phyloP scores from a whole-genome alignment of 169 alveolate genomes.

The Eimeria acervulina region DNA sequence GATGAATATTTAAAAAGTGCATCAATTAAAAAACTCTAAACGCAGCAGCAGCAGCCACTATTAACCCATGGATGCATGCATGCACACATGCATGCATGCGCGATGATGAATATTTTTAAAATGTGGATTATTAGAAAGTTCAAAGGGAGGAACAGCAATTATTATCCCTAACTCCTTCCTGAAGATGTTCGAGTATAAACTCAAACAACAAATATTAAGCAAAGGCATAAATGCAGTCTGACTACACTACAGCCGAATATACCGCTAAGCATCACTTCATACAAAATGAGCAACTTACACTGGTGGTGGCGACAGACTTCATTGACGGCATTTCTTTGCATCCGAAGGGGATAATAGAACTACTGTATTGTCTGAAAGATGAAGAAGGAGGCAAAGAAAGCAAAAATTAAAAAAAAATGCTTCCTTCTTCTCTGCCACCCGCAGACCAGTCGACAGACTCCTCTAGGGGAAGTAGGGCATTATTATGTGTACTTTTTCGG shows the following conservation, averaged over 20 bases:
- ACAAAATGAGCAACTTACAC: background rate
- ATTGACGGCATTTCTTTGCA: constrained; percentile 35
- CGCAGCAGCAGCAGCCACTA: too few species aligned
- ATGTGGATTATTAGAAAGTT: background rate
- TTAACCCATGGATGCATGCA: too few species aligned
- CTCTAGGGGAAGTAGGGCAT: background rate
- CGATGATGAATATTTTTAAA: too few species aligned
- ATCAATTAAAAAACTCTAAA: background rate
- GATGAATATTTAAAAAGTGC: background rate
- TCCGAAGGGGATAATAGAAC: background rate
- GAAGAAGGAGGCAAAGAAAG: background rate
- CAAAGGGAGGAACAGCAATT: too few species aligned
- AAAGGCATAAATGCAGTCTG: too few species aligned
- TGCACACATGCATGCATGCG: too few species aligned
- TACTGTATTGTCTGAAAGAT: background rate
- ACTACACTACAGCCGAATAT: too few species aligned
- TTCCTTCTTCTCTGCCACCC: background rate
- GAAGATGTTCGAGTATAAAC: too few species aligned
- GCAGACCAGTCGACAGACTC: background rate
- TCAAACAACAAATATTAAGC: too few species aligned
- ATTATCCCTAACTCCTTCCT: too few species aligned
- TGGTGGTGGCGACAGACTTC: background rate
- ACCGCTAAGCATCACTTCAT: too few species aligned
- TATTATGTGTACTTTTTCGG: background rate
- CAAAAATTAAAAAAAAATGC: background rate